Evolutionary conservation across 1,139 yeast species (phyloP), one percentile per base, ranked within the genome.

Genomic region (Blastobotrys persicus): DNA sequence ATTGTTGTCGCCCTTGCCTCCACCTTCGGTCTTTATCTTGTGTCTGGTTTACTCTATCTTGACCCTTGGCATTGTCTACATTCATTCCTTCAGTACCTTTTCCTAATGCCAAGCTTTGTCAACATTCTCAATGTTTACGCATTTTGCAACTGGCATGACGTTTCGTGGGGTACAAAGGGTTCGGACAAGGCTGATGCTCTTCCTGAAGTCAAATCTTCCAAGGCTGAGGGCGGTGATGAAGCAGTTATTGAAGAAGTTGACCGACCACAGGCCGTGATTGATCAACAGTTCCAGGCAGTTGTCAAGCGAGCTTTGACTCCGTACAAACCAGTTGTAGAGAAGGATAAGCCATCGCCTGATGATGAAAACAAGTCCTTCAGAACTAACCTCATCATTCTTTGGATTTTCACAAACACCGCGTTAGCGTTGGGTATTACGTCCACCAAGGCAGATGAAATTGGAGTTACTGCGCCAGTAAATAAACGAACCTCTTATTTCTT

Each of bases 131-230:
- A 68, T 49, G 74, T 91, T 38, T 91, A 88, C 71, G 96, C 98
- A 1, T 89, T 91, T 64, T 89, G 97, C 72, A 91, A 91, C 67
- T 85, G 95, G 53, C 97, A 91, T 69, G 98, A 91, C 73, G 91
- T 91, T 42, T 85, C 96, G 1, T 92, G 98, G 98, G 98, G 98
- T 63, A 92, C 98, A 0, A 92, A 92, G 66, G 98, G 98, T 53
- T 87, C 83, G 9, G 80, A 79, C 50, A 77, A 74, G 52, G 81
- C 83, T 1, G 79, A 77, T 54, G 80, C 80, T 20, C 66, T 80
- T 46, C 88, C 88, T 31, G 78, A 79, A 40, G 77, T 70, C 34
- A 65, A 59, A 59, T 71, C 71, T 59, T 74, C 66, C 61, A 77
- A 71, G 38, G 85, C 83, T 26, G 83, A 79, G 58, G 80, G 82